These are phyloP conservation scores for Boletus tylopilopsis DNA, from an alignment of 768 basidiomycete species.

Conservation along the genomic window DNA sequence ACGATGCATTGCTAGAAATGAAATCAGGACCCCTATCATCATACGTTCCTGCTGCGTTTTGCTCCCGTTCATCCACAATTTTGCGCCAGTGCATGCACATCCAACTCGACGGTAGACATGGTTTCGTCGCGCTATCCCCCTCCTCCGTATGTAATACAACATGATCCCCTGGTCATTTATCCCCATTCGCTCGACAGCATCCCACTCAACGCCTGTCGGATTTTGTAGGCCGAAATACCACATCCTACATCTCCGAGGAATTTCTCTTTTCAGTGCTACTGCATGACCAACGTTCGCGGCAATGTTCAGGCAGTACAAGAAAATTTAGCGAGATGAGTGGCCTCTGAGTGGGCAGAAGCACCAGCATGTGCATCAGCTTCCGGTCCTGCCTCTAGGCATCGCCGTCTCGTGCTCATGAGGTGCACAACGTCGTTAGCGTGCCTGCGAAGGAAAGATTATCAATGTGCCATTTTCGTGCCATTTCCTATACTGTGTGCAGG, in stretches of 20 bases:
- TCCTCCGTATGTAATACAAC: neutral
- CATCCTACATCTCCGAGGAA: slow-evolving; percentile 23
- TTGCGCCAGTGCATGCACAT: slow-evolving; percentile 5
- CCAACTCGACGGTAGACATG: slow-evolving; percentile 2
- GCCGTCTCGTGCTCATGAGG: slow-evolving; percentile 16
- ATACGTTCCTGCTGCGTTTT: slow-evolving; percentile 9
- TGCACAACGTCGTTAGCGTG: slow-evolving; percentile 6
- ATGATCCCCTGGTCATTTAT: slow-evolving; percentile 8
- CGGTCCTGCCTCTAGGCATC: slow-evolving; percentile 24
- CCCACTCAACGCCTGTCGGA: neutral
- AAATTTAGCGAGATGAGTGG: slow-evolving; percentile 24
- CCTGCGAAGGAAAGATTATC: slow-evolving; percentile 14
- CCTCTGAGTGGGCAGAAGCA: slow-evolving; percentile 29
- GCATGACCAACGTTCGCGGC: slow-evolving; percentile 3
- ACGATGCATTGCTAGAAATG: slow-evolving; percentile 25
- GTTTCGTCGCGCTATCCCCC: slow-evolving; percentile 6
- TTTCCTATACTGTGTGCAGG: slow-evolving; percentile 10
- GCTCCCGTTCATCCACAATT: slow-evolving; percentile 13
- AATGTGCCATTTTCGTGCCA: slow-evolving; percentile 13
- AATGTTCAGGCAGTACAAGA: slow-evolving; percentile 14
- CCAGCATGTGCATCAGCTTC: slow-evolving; percentile 22
- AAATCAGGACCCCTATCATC: slow-evolving; percentile 25
- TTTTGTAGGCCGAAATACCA: neutral
- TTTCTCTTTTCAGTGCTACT: neutral
- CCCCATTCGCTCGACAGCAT: slow-evolving; percentile 2